Conservation (phyloP, 495 filamentous ascomycete genomes). For the Talaromyces ruber region DNA sequence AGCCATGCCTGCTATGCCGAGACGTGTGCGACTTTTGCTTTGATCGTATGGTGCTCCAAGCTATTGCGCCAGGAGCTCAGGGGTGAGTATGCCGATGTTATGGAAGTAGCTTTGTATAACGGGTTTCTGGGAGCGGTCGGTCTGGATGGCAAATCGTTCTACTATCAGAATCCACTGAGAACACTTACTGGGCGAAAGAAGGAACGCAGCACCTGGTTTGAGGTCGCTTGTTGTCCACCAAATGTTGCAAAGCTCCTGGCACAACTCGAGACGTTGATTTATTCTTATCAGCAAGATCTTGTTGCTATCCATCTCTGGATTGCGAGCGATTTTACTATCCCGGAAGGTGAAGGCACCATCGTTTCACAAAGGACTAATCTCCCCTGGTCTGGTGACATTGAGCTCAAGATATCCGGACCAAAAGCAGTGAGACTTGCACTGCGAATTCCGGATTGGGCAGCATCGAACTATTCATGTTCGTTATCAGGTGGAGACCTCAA, state of each 20-base stretch:
- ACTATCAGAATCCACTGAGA: constrained; percentile 2
- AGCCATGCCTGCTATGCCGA: constrained; percentile 56
- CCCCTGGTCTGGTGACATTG: constrained; percentile 46
- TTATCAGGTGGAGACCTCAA: neutral
- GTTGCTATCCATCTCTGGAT: constrained; percentile 47
- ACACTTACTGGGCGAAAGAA: constrained; percentile 13
- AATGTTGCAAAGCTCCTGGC: constrained; percentile 46
- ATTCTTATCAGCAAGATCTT: constrained; percentile 11
- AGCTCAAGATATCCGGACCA: constrained; percentile 25
- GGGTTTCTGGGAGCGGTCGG: constrained; percentile 46
- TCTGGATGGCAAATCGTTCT: constrained; percentile 14
- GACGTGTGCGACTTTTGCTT: constrained; percentile 52
- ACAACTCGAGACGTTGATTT: constrained; percentile 18
- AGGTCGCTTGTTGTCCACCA: constrained; percentile 49
- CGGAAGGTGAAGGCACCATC: constrained; percentile 23
- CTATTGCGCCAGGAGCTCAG: constrained; percentile 27
- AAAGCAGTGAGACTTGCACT: constrained; percentile 28
- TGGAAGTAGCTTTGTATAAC: constrained; percentile 55
- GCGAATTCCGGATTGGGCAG: constrained; percentile 44
- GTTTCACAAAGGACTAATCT: constrained; percentile 43
- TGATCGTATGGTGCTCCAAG: constrained; percentile 37
- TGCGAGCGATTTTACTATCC: constrained; percentile 32
- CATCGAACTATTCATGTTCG: constrained; percentile 5
- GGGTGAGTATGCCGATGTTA: constrained; percentile 44
- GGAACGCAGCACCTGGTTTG: constrained; percentile 43